Percentiles rank a stretch among this genome's conserved stretches.
Conservation (phyloP, 805 yeast genomes). For the Metschnikowia vanudenii region DNA sequence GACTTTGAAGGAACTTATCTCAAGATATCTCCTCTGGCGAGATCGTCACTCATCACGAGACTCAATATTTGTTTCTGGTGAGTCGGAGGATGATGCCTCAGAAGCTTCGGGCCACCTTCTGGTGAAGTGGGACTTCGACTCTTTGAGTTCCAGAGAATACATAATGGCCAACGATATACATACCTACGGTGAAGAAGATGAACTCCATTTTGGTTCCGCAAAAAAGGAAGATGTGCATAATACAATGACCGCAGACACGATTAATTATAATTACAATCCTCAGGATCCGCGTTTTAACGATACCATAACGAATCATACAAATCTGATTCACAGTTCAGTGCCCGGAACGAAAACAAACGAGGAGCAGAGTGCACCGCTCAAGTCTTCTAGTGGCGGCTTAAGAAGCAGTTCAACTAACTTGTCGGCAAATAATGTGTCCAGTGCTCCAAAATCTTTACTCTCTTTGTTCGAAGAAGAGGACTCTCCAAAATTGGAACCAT, state of each 20-base stretch:
- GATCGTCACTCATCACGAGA: constrained; percentile 60
- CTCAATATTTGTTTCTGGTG: constrained; percentile 36
- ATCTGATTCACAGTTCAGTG: constrained; percentile 1
- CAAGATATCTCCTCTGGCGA: constrained; percentile 73
- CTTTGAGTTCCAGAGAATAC: constrained; percentile 70
- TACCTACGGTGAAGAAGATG: constrained; percentile 24
- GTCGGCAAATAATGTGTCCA: constrained; percentile 3
- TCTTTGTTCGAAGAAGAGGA: constrained; percentile 18
- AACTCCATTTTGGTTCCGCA: constrained; percentile 27
- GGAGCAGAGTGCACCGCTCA: constrained; percentile 1
- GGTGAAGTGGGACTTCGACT: constrained; percentile 89
- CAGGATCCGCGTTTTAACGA: constrained; percentile 18
- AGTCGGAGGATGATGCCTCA: constrained; percentile 20
- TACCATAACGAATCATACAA: constrained; percentile 28
- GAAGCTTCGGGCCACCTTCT: constrained; percentile 28
- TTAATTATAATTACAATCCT: constrained; percentile 4
- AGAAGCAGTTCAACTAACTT: constrained; percentile 6
- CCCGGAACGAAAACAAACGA: constrained; percentile 3
- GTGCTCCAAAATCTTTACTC: constrained; percentile 16
- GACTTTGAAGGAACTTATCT: constrained; percentile 68
- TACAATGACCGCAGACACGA: constrained; percentile 29
- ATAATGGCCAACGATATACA: constrained; percentile 69
- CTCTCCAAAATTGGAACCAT: constrained; percentile 5
- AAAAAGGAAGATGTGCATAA: constrained; percentile 25
- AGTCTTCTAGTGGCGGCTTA: background rate